Evolutionary conservation across 306 rosid genomes (phyloP).

Genomic region (Ochetophila trinervis): DNA sequence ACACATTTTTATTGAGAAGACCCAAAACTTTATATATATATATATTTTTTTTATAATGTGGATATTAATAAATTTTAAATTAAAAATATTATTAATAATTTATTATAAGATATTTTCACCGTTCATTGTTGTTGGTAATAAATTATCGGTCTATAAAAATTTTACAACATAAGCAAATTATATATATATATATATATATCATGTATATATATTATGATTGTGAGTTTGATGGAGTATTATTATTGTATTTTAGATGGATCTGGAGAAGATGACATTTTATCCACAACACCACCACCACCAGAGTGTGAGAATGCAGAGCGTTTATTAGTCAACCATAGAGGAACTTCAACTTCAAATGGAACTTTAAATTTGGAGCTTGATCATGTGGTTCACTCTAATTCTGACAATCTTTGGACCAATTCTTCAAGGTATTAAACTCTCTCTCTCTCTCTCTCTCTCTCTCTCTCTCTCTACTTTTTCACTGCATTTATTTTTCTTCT

Average conservation of each 20-base stretch:
- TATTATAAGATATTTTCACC: no score
- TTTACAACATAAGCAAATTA: no score
- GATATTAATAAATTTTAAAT: no score
- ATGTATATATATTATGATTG: neutral
- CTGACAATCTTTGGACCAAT: conserved; percentile 50
- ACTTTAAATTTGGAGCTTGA: conserved; percentile 45
- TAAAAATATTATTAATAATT: no score
- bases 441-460: conserved; percentile 16
- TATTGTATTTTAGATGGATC: conserved; percentile 48
- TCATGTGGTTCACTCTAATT: conserved; percentile 32
- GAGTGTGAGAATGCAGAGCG: conserved; percentile 41
- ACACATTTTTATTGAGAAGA: no score
- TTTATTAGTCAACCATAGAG: conserved; percentile 45
- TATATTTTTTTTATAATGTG: no score
- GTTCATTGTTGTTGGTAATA: no score
- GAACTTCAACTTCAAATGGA: conserved; percentile 26
- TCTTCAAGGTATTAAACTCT: conserved; percentile 57
- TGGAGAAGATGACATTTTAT: conserved; percentile 70
- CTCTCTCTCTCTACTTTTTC: conserved; percentile 15
- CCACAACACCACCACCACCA: conserved; percentile 33
- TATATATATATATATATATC: neutral
- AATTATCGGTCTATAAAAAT: no score
- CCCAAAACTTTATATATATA: no score
- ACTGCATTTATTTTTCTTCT: neutral
- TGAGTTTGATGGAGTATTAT: neutral